A percentile compares a stretch with the other conserved stretches of the same genome.
phyloP scores from a whole-genome alignment of 2,329 filamentous ascomycete genomes.

The Pseudogymnoascus sp. region DNA sequence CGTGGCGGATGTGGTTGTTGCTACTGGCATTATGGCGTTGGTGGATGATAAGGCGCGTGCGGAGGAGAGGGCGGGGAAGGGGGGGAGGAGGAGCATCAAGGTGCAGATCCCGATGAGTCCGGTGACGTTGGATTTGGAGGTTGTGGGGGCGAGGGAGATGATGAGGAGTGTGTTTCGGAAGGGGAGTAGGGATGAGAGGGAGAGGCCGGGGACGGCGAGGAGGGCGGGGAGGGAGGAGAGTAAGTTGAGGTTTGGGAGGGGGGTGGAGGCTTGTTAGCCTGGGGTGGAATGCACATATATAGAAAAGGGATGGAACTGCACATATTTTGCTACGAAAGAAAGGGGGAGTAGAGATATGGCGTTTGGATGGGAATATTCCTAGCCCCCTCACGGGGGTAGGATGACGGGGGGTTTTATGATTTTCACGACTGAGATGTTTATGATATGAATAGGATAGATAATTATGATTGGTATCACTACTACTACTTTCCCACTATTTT shows the following conservation, averaged over 20 bases:
- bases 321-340: background rate
- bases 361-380: background rate
- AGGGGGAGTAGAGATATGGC: background rate
- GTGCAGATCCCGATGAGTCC: constrained; percentile 45
- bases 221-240: background rate
- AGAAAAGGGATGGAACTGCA: background rate
- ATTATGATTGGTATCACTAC: too few species aligned
- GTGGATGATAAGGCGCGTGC: constrained; percentile 82
- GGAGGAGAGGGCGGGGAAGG: background rate
- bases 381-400: background rate
- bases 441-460: too few species aligned
- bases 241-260: background rate
- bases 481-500: too few species aligned
- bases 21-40: constrained; percentile 80
- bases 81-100: constrained; percentile 15
- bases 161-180: constrained; percentile 57
- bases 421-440: background rate
- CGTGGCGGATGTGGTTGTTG: constrained; percentile 73
- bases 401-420: background rate
- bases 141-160: constrained; percentile 51
- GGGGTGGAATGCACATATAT: background rate
- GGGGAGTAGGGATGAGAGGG: constrained; percentile 18
- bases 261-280: background rate
- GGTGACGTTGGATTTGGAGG: constrained; percentile 45
- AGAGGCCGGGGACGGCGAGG: background rate